Evolutionary conservation across 2,329 filamentous ascomycete genomes (phyloP), one percentile per base, ranked within the genome.

Genomic region (Macrophomina pseudophaseolina): DNA sequence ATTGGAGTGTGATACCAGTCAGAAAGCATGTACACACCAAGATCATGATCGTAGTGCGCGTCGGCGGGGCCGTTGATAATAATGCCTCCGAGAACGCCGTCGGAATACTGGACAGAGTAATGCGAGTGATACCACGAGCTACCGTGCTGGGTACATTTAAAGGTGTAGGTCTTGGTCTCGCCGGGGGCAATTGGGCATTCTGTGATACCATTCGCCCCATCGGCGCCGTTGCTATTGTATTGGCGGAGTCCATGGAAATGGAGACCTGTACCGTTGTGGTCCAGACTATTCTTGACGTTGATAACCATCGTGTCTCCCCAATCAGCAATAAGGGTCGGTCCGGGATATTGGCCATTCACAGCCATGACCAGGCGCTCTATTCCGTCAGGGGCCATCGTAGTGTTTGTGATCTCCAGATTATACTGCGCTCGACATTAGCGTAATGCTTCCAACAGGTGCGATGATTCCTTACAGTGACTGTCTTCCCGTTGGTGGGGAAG

Each of bases 191-290:
- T 49, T 11, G 46, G 23, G 23, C 1, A 23, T 23, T 23, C 23
- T 23, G 23, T 23, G 23, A 23, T 23, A 23, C 23, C 1, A 23
- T 23, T 23, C 23, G 23, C 23, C 23, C 83, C 82, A 69, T 85
- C 83, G 69, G 78, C 75, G 52, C 82, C 73, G 30, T 77, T 76
- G 7, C 75, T 76, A 44, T 78, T 74, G 7, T 81, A 70, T 69
- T 83, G 81, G 28, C 81, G 73, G 11, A 85, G 73, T 38, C 84
- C 84, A 68, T 86, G 84, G 80, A 81, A 86, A 69, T 86, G 84
- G 35, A 86, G 78, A 5, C 80, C 74, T 7, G 83, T 85, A 38
- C 83, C 84, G 60, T 85, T 84, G 42, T 78, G 72, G 42, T 66
- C 54, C 1, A 80, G 71, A 11, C 70, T 65, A 60, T 76, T 80